Evolutionary conservation across 2,329 filamentous ascomycete species (phyloP).

Genomic region (Aureobasidium pullulans): DNA sequence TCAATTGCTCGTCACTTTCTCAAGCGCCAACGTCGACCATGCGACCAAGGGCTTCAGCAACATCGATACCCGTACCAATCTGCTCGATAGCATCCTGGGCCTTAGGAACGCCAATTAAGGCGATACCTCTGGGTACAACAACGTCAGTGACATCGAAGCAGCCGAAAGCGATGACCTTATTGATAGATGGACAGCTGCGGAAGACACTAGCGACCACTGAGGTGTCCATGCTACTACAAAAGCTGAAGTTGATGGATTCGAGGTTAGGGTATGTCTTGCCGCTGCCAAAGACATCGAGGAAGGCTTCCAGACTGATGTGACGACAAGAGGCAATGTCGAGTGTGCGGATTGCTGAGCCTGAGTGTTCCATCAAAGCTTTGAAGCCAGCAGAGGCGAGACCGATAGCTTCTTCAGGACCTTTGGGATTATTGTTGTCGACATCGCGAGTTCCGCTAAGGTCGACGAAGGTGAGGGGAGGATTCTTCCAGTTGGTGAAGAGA

Average conservation of each 20-base stretch:
- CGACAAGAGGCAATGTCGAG: constrained; percentile 80
- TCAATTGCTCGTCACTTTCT: neutral
- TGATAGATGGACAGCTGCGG: constrained; percentile 39
- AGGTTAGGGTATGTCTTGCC: constrained; percentile 61
- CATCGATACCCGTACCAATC: constrained; percentile 34
- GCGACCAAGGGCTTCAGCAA: constrained; percentile 27
- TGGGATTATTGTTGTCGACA: constrained; percentile 62
- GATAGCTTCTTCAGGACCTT: constrained; percentile 53
- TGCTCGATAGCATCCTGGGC: constrained; percentile 51
- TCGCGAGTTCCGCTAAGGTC: constrained; percentile 74
- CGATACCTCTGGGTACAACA: constrained; percentile 49
- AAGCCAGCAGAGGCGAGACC: constrained; percentile 74
- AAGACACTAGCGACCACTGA: constrained; percentile 48
- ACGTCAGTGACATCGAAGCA: constrained; percentile 54
- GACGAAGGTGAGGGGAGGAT: constrained; percentile 60
- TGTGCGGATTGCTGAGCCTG: constrained; percentile 55
- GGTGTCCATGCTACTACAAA: constrained; percentile 49
- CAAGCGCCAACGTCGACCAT: constrained; percentile 24
- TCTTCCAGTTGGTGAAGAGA: constrained; percentile 71
- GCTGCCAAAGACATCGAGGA: constrained; percentile 64
- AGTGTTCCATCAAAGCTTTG: constrained; percentile 75
- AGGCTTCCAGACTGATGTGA: constrained; percentile 65
- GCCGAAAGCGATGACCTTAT: constrained; percentile 53
- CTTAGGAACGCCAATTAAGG: constrained; percentile 53
- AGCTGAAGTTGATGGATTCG: constrained; percentile 56